phyloP scores from a whole-genome alignment of 805 yeast species.

The Ogataea thermomethanolica region DNA sequence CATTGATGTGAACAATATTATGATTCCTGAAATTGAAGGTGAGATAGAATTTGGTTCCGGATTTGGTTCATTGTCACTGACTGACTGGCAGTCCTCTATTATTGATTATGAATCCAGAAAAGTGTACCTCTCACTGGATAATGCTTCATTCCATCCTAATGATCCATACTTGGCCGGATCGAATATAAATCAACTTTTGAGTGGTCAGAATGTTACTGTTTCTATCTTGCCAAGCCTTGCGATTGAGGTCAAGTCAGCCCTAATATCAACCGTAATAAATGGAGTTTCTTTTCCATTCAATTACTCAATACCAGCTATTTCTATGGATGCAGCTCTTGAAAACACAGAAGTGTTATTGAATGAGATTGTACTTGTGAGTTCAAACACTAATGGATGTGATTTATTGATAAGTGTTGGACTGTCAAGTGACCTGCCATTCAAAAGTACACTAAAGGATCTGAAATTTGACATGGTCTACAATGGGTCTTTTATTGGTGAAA shows the following conservation, averaged over 20 bases:
- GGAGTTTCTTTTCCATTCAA: not conserved
- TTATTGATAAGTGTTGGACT: slow-evolving; percentile 33
- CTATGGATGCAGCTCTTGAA: slow-evolving; percentile 4
- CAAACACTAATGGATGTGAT: slow-evolving; percentile 25
- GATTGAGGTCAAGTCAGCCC: too few species aligned
- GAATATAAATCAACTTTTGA: not conserved
- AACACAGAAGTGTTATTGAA: slow-evolving; percentile 10
- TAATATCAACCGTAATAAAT: too few species aligned
- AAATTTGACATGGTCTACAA: slow-evolving; percentile 28
- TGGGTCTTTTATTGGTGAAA: slow-evolving; percentile 34
- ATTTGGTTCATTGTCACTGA: slow-evolving; percentile 4
- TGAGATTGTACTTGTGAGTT: slow-evolving; percentile 25
- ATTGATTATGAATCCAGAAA: slow-evolving; percentile 14
- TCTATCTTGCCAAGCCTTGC: not conserved
- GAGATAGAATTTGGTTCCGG: not conserved
- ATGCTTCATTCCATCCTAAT: slow-evolving; percentile 8
- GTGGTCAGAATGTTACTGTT: slow-evolving; percentile 7
- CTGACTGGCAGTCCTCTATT: slow-evolving; percentile 18
- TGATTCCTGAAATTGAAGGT: not conserved
- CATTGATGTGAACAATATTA: not conserved
- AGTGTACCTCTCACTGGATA: slow-evolving; percentile 7
- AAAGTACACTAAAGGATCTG: slow-evolving; percentile 24
- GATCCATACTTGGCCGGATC: too few species aligned
- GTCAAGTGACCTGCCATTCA: slow-evolving; percentile 28
- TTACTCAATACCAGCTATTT: not conserved